Conservation (phyloP, 257 asterid genomes). For the Vinca minor region DNA sequence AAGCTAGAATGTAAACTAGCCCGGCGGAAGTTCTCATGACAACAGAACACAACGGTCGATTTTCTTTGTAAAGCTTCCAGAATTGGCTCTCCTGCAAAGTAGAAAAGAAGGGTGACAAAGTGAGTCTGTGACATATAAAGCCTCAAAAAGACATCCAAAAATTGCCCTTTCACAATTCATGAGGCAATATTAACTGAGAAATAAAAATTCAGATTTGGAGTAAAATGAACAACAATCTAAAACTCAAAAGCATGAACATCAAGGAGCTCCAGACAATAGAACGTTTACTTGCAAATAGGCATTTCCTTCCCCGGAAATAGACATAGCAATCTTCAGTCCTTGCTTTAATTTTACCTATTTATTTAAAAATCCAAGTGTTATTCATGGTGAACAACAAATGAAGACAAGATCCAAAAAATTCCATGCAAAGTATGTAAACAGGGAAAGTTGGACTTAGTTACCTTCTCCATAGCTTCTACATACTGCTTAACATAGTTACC, state of each 20-base stretch:
- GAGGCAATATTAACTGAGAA: not conserved
- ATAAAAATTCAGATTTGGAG: not conserved
- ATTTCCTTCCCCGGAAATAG: conserved; percentile 87
- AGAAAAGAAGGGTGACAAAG: not conserved
- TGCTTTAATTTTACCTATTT: conserved; percentile 83
- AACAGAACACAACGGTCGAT: conserved; percentile 50
- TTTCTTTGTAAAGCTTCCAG: conserved; percentile 98
- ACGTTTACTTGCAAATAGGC: conserved; percentile 75
- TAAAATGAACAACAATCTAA: not conserved
- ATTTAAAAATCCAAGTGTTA: conserved; percentile 13
- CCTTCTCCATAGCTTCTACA: conserved; percentile 94
- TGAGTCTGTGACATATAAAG: not conserved
- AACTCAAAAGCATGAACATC: conserved; percentile 1
- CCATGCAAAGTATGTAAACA: not conserved
- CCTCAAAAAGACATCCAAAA: not conserved
- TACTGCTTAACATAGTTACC: conserved; percentile 59
- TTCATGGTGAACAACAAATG: conserved; percentile 8
- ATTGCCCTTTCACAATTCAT: not conserved
- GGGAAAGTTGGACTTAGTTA: conserved; percentile 20
- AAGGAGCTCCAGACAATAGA: conserved; percentile 5
- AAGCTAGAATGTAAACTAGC: conserved; percentile 84
- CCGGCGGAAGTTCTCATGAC: conserved; percentile 90
- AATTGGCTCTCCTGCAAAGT: conserved; percentile 64
- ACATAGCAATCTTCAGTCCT: conserved; percentile 90
- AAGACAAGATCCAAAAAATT: not conserved